phyloP scores from a whole-genome alignment of 805 yeast genomes.

The Lipomyces yamadae region DNA sequence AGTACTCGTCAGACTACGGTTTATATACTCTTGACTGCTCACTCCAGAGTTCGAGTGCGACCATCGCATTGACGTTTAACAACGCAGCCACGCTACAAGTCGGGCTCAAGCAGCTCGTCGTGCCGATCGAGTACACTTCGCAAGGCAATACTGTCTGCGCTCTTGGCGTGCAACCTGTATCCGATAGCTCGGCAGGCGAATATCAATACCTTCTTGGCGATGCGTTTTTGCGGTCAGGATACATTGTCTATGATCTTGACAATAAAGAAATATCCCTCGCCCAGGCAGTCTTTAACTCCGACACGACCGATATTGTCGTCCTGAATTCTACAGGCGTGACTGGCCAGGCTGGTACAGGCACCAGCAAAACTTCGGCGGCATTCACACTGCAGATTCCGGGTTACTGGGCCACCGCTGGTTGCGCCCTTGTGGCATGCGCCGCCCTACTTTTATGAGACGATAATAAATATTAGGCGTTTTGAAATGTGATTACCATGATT shows the following conservation, averaged over 20 bases:
- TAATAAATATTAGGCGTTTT: background rate
- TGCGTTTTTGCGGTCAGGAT: slow-evolving; percentile 61
- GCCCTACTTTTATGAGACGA: background rate
- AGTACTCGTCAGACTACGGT: slow-evolving; percentile 47
- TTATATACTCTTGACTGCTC: slow-evolving; percentile 52
- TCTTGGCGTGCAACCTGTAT: slow-evolving; percentile 38
- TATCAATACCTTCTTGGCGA: slow-evolving; percentile 55
- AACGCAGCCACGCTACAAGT: slow-evolving; percentile 54
- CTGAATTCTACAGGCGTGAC: slow-evolving; percentile 33
- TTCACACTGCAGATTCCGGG: background rate
- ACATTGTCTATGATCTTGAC: slow-evolving; percentile 68
- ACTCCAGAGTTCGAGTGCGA: slow-evolving; percentile 34
- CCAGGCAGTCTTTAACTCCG: slow-evolving; percentile 46
- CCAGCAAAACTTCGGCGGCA: slow-evolving; percentile 14
- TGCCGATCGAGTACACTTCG: slow-evolving; percentile 26
- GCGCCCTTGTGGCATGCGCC: background rate
- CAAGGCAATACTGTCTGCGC: slow-evolving; percentile 39
- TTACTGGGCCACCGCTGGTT: background rate
- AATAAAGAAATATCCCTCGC: slow-evolving; percentile 62
- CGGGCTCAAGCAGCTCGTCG: slow-evolving; percentile 47
- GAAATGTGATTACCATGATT: too few species aligned
- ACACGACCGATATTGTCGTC: slow-evolving; percentile 14
- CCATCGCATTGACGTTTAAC: slow-evolving; percentile 54
- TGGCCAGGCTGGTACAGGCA: slow-evolving; percentile 13
- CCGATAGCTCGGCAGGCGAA: slow-evolving; percentile 16